A percentile compares a stretch with the other conserved stretches of the same genome.
These are phyloP conservation scores for Dryas integrifolia DNA, from an alignment of 331 rosid species.

Conservation along the genomic window DNA sequence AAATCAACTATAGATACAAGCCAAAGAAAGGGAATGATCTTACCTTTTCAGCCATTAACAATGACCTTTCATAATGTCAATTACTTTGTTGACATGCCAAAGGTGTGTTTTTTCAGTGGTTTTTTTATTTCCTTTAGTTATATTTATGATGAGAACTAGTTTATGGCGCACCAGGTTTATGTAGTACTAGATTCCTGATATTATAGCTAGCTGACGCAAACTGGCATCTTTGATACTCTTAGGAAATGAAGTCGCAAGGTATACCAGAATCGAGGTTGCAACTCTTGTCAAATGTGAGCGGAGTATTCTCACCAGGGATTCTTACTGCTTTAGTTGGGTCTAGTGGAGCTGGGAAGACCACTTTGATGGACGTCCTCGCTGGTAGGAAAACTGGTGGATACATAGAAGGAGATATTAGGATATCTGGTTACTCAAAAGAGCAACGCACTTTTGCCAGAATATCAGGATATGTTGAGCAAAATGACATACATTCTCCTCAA, in stretches of 20 bases:
- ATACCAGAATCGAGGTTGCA: slow-evolving; percentile 58
- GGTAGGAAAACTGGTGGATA: slow-evolving; percentile 95
- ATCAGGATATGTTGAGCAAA: slow-evolving; percentile 88
- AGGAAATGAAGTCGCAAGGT: slow-evolving; percentile 69
- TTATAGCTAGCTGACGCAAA: not conserved
- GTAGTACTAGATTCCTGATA: too few relatives aligned
- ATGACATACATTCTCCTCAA: slow-evolving; percentile 95
- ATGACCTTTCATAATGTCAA: slow-evolving; percentile 77
- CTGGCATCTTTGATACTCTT: not conserved
- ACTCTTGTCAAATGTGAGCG: slow-evolving; percentile 74
- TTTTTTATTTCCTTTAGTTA: not conserved
- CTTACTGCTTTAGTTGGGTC: slow-evolving; percentile 88
- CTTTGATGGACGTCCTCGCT: slow-evolving; percentile 93
- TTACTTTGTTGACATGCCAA: slow-evolving; percentile 78
- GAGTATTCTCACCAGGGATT: slow-evolving; percentile 82
- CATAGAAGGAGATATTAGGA: slow-evolving; percentile 71
- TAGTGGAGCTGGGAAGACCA: slow-evolving; percentile 95
- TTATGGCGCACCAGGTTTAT: not conserved
- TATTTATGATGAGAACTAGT: not conserved
- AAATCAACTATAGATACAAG: slow-evolving; percentile 25
- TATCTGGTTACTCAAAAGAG: slow-evolving; percentile 78
- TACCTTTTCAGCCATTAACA: slow-evolving; percentile 79
- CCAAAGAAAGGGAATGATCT: slow-evolving; percentile 78
- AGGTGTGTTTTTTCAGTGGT: slow-evolving; percentile 28
- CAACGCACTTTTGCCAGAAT: slow-evolving; percentile 80